Base-by-base conservation (phyloP, 176 grass and related monocot species). In the Poa annua region DNA sequence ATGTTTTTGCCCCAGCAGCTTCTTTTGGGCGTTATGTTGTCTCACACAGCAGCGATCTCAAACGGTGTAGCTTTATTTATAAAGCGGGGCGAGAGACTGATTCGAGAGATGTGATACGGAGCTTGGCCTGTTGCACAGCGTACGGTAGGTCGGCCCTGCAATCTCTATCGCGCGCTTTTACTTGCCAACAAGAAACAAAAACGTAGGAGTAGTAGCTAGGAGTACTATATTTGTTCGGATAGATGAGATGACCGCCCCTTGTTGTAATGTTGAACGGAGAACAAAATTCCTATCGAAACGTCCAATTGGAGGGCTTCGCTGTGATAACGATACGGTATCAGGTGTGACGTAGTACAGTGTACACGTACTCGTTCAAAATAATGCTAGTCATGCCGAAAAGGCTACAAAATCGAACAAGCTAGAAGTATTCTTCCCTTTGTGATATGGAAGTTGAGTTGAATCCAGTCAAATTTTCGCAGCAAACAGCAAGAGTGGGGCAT, bases 241-340 rank as follows among this genome's bases (percentile, higher is more conserved):
- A 29, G 35, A 80, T 51, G 54, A 36, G 39, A 8, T 38, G 2
- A n/a, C n/a, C 35, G 6, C 39, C 7, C 9, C 39, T 42, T 5
- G 65, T 21, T 51, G 84, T 35, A 48, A 51, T 39, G 75, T 71
- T 61, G 39, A 6, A 85, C 33, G 52, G 83, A 49, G 47, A 71
- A 13, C 53, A 61, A 48, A 50, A 35, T 17, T 15, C 1, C 12
- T 15, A 17, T 16, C 61, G 6, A 48, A 60, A 61, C 25, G 6
- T 3, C 14, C 74, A 48, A 62, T 62, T 16, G 77, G 16, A 73
- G 44, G 35, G 15, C 29, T 29, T 29, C 29, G 29, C 52, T 1
- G 70, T 6, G 55, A 48, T 36, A 51, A 50, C 4, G 55, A 63
- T 63, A 33, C 1, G 71, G 42, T 51, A 4, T 32, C 60, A 14